These are phyloP conservation scores for Podila clonocystis DNA, from an alignment of 192 early-diverging fungal genomes.

Conservation along the genomic window DNA sequence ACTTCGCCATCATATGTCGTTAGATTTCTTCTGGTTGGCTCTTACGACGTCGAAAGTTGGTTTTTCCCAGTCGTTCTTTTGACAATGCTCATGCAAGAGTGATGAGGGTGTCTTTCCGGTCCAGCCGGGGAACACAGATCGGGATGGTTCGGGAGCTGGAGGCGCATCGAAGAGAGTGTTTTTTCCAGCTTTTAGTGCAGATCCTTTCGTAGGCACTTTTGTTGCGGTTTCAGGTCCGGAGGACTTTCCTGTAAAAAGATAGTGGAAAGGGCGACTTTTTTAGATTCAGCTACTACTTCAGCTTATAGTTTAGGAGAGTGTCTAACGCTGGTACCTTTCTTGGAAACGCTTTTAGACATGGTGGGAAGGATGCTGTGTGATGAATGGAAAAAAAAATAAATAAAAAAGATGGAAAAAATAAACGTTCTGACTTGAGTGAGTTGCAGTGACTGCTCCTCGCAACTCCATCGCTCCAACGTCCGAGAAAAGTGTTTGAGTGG, in stretches of 20 bases:
- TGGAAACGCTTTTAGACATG: constrained; percentile 32
- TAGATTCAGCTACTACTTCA: background rate
- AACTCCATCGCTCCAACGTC: too few relatives aligned
- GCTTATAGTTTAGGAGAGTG: background rate
- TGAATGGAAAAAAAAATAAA: background rate
- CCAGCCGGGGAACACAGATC: constrained; percentile 76
- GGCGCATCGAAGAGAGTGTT: constrained; percentile 2
- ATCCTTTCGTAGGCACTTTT: constrained; percentile 16
- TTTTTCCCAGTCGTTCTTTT: constrained; percentile 77
- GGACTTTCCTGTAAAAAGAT: background rate
- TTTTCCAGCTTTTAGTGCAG: constrained; percentile 19
- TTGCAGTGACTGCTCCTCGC: constrained; percentile 1
- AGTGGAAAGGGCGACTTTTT: too few relatives aligned
- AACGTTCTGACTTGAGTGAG: too few relatives aligned
- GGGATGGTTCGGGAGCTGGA: constrained; percentile 28
- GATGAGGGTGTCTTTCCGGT: constrained; percentile 88
- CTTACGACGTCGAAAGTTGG: constrained; percentile 70
- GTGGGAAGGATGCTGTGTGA: background rate
- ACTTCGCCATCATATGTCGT: too few relatives aligned
- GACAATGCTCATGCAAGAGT: constrained; percentile 83
- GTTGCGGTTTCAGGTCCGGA: background rate
- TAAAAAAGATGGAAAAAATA: background rate
- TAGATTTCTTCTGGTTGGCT: background rate
- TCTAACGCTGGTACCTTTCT: constrained; percentile 12
- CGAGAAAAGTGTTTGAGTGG: too few relatives aligned